A percentile compares a stretch with the other conserved stretches of the same genome.
These are phyloP conservation scores for Cryptosporidium ryanae DNA, from an alignment of 169 alveolate genomes.

Conservation along the genomic window DNA sequence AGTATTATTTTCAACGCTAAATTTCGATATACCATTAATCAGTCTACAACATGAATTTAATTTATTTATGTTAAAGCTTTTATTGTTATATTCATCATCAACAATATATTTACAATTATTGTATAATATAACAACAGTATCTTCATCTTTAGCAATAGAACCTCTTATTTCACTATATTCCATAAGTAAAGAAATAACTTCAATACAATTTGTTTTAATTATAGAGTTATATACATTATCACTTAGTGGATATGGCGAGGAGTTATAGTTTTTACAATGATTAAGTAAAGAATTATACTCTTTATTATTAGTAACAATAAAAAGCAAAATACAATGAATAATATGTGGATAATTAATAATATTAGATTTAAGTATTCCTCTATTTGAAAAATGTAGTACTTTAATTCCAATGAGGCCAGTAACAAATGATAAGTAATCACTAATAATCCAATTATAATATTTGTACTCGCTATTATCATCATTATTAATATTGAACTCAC, in stretches of 20 bases:
- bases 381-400: slow-evolving; percentile 32
- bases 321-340: slow-evolving; percentile 36
- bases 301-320: slow-evolving; percentile 14
- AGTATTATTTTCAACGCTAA: slow-evolving; percentile 23
- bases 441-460: slow-evolving; percentile 14
- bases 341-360: slow-evolving; percentile 58
- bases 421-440: slow-evolving; percentile 2
- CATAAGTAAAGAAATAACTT: slow-evolving; percentile 25
- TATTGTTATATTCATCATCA: not conserved
- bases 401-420: slow-evolving; percentile 49
- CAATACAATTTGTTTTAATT: slow-evolving; percentile 18
- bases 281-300: slow-evolving; percentile 24
- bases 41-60: slow-evolving; percentile 44
- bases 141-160: slow-evolving; percentile 41
- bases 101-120: slow-evolving; percentile 39
- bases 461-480: not conserved
- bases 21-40: slow-evolving; percentile 35
- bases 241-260: not conserved
- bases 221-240: not conserved
- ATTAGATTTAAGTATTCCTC: slow-evolving; percentile 10
- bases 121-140: slow-evolving; percentile 28
- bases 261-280: not conserved
- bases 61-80: not conserved
- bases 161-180: slow-evolving; percentile 34
- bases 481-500: not conserved